Base-by-base conservation (phyloP, 1,284 basidiomycete genomes). In the Marasmius oreades region DNA sequence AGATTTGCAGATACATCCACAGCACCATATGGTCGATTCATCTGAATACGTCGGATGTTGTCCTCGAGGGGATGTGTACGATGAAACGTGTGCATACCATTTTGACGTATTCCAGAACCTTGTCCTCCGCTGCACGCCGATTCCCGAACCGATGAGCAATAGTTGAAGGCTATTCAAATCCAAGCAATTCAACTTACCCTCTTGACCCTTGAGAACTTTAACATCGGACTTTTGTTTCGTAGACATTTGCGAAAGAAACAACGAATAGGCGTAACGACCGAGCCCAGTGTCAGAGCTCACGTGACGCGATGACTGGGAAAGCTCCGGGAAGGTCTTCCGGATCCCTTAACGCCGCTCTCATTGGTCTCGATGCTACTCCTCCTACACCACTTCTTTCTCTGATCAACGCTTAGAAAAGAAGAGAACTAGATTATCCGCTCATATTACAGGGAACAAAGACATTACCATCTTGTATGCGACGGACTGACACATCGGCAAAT, bases 1-100 rank as follows among this genome's bases (percentile, higher is more conserved):
- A 95, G 75, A 69, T 96, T 95, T 16, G 91, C 89, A 14, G 90
- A 80, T 2, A 95, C 86, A 67, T 95, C 92, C 36, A 92, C 93
- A 62, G 84, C 86, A n/a, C 86, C 86, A 62, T 82, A 89, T 2
- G 81, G 88, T 36, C 85, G 77, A 67, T 88, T 91, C 86, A 85
- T 90, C 87, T 89, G 58, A 56, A 55, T 26, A 51, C 46, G 50
- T 39, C 37, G 16, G 47, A 36, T 36, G 34, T 43, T 43, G 61
- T 59, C 48, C 52, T 51, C 24, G 11, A 11, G 37, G 12, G 57
- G 22, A 31, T 31, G 18, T 26, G 39, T 24, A 42, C n/a, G 53
- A 23, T 48, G 31, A 46, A 20, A 42, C 52, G 57, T 28, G 12
- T 53, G 37, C 46, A 47, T 58, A 89, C 90, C 72, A 73, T 76